Base-by-base conservation (phyloP, 768 basidiomycete genomes). In the Amanita brunnescens region DNA sequence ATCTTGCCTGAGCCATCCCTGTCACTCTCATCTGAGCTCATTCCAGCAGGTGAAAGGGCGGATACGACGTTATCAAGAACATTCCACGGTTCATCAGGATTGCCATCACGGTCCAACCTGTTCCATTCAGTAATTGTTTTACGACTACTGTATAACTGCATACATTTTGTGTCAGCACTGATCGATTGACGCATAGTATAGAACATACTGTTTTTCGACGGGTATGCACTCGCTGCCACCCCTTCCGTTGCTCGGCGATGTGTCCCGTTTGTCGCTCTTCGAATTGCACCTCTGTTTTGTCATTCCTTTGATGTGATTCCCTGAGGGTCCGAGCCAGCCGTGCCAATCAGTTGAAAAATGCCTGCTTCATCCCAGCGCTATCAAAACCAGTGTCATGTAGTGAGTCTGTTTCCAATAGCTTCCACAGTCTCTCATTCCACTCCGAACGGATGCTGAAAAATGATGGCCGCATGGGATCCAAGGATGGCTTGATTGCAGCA, bases 11-110 rank as follows among this genome's bases (percentile, higher is more conserved):
- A 26, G 14, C 6, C 24, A 29, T 44, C 42, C 16, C 14, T 29
- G 6, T 44, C 23, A 24, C 42, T 44, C 29, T 44, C 23, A 29
- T 44, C 42, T n/a, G 42, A 44, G n/a, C 42, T 44, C 42, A 44
- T 44, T 2, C 42, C 42, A 1, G 24, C 13, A 14, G 24, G 42
- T 29, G 42, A 44, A 2, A 44, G 24, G 14, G 24, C 14, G 12
- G n/a, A 10, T 12, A 44, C 42, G 24, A 44, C n/a, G 7, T 26
- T 29, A 14, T 44, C 42, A 29, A 44, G 42, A 3, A 30, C 16
- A 3, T 8, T 14, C 42, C 42, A 44, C 1, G 24, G 24, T 44
- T 44, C 42, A 29, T 44, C 29, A 5, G 13, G 5, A 3, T 29
- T 30, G 12, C 24, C 42, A 29, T 44, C 13, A 12, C 18, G 18